A percentile compares a stretch with the other conserved stretches of the same genome.
Conservation (phyloP, 768 basidiomycete species). For the Lactarius sanguifluus region DNA sequence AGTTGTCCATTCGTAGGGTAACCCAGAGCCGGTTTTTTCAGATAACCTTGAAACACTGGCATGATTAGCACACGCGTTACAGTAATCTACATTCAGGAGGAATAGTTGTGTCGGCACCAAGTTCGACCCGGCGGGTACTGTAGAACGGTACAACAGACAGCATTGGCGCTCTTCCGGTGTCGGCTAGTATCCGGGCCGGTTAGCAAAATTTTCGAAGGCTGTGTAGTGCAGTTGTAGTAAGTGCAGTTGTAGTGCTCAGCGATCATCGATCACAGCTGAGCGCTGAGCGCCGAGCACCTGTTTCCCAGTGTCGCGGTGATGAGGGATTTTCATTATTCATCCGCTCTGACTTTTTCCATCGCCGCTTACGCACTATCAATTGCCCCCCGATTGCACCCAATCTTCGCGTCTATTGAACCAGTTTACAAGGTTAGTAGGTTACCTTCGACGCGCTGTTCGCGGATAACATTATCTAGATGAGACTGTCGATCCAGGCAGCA, state of each 20-base stretch:
- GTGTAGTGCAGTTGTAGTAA: too few species aligned
- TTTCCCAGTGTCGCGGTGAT: background rate
- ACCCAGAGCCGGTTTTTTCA: background rate
- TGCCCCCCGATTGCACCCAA: background rate
- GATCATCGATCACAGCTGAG: too few species aligned
- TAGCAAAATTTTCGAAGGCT: too few species aligned
- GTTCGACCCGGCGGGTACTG: background rate
- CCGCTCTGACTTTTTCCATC: background rate
- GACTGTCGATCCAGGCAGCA: background rate
- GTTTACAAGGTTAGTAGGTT: background rate
- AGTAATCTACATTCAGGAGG: too few species aligned
- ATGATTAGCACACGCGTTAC: background rate
- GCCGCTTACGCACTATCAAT: background rate
- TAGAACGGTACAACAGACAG: too few species aligned
- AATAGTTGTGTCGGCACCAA: background rate
- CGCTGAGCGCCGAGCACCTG: background rate
- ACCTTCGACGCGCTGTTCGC: background rate
- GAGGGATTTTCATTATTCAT: background rate
- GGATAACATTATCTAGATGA: background rate
- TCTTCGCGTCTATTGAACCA: background rate
- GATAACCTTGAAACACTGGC: background rate
- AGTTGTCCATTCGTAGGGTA: background rate
- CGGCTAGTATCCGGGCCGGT: background rate
- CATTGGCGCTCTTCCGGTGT: background rate
- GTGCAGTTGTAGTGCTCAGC: too few species aligned